Conservation (phyloP, 2,329 filamentous ascomycete species). For the Chalaropsis ovoidea region DNA sequence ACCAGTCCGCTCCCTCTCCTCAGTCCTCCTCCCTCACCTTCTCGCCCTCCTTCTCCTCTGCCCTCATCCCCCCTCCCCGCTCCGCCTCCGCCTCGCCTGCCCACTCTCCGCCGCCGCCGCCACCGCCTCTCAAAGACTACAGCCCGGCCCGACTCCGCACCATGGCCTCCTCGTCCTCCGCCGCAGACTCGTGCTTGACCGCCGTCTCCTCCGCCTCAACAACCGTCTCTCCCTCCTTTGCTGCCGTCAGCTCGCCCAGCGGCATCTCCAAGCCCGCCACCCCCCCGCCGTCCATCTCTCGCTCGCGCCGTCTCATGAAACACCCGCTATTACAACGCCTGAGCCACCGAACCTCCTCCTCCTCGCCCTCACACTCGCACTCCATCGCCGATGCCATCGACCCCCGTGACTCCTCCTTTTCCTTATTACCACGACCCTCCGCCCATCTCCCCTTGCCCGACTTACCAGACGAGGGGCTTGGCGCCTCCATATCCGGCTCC, state of each 20-base stretch:
- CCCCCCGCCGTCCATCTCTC: background rate
- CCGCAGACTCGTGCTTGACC: conserved; percentile 8
- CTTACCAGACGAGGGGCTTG: conserved; percentile 2
- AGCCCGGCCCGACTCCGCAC: background rate
- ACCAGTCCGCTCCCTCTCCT: background rate
- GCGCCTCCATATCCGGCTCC: background rate
- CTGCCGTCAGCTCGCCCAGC: background rate
- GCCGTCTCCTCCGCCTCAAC: conserved; percentile 5
- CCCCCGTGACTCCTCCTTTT: background rate
- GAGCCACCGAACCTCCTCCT: background rate
- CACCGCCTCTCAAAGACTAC: background rate
- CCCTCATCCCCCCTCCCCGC: background rate
- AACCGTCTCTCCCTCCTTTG: background rate
- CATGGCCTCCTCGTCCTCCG: conserved; percentile 13
- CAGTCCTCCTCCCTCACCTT: background rate
- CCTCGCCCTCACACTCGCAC: background rate
- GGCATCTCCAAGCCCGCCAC: background rate
- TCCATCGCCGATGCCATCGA: background rate
- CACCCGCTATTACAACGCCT: conserved; percentile 18
- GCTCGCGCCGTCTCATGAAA: conserved; percentile 19
- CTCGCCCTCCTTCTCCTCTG: background rate
- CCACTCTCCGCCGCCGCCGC: conserved; percentile 5
- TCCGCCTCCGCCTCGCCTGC: background rate
- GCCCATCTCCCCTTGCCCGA: background rate
- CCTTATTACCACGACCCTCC: background rate